phyloP scores from a whole-genome alignment of 371 early-diverging fungal species.

The Lichtheimia hyalospora region DNA sequence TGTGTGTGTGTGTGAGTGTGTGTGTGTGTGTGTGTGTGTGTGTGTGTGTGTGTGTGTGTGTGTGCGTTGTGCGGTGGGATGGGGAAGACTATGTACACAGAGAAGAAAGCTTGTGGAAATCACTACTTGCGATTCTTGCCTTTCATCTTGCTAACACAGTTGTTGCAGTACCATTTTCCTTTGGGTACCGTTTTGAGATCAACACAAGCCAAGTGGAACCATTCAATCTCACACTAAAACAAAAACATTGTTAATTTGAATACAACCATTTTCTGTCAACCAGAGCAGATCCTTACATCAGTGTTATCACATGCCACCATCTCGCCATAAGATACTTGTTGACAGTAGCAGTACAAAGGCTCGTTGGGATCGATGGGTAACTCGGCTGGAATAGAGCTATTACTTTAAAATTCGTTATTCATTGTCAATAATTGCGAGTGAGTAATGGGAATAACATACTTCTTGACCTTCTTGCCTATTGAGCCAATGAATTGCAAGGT shows the following conservation, averaged over 20 bases:
- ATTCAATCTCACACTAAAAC: constrained; percentile 85
- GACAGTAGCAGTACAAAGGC: constrained; percentile 93
- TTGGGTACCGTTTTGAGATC: constrained; percentile 83
- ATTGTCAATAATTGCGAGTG: no score
- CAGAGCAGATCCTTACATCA: constrained; percentile 58
- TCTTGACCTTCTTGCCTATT: constrained; percentile 15
- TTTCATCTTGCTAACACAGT: constrained; percentile 63
- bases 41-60: no score
- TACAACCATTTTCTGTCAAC: background rate
- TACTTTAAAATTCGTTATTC: background rate
- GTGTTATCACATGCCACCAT: constrained; percentile 97
- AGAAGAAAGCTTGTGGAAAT: background rate
- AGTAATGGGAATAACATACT: background rate
- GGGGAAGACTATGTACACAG: background rate
- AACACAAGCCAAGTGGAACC: constrained; percentile 96
- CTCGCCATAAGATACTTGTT: constrained; percentile 94
- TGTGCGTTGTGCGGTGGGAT: background rate
- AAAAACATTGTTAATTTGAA: background rate
- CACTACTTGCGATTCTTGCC: constrained; percentile 56
- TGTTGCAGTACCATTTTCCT: constrained; percentile 93
- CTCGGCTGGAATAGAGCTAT: constrained; percentile 54
- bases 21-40: no score
- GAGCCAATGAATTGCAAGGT: background rate
- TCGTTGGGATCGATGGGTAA: constrained; percentile 93
- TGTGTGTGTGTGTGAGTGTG: no score